A percentile compares a stretch with the other conserved stretches of the same genome.
phyloP scores from a whole-genome alignment of 192 early-diverging fungal genomes.

The Coemansia sp. region DNA sequence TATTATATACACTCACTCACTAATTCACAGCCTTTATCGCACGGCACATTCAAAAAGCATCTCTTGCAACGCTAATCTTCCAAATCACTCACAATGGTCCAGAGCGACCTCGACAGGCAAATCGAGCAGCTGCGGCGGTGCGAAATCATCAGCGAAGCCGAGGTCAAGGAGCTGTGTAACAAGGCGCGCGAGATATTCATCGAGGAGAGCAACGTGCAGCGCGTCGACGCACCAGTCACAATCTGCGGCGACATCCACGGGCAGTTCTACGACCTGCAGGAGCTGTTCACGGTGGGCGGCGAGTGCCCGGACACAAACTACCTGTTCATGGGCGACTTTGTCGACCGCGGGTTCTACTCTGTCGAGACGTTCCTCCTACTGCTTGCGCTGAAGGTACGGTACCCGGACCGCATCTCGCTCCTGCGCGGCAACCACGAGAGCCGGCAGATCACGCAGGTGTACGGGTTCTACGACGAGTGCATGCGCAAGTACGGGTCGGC shows the following conservation, averaged over 20 bases:
- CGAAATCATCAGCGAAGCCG: conserved; percentile 87
- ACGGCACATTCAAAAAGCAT: too few relatives aligned
- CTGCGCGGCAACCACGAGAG: conserved; percentile 94
- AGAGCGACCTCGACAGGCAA: conserved; percentile 61
- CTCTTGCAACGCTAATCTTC: too few relatives aligned
- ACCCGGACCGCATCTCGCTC: conserved; percentile 90
- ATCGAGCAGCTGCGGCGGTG: conserved; percentile 88
- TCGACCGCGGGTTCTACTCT: conserved; percentile 93
- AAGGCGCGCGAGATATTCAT: conserved; percentile 94
- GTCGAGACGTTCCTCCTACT: conserved; percentile 97
- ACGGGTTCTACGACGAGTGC: conserved; percentile 98
- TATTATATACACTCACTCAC: neutral
- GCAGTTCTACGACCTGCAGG: conserved; percentile 94
- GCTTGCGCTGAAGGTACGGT: conserved; percentile 88
- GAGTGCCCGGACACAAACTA: conserved; percentile 97
- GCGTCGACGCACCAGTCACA: conserved; percentile 93
- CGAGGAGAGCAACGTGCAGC: conserved; percentile 95
- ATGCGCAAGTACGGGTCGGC: conserved; percentile 93
- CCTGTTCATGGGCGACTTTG: conserved; percentile 97
- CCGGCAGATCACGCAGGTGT: conserved; percentile 96
- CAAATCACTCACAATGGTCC: conserved; percentile 30
- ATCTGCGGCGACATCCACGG: conserved; percentile 97
- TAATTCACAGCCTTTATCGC: neutral
- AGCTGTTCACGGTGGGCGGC: conserved; percentile 91
- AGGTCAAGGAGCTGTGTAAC: conserved; percentile 91